phyloP scores from a whole-genome alignment of 352 stramenopile genomes.

The Phytophthora agathidicida region DNA sequence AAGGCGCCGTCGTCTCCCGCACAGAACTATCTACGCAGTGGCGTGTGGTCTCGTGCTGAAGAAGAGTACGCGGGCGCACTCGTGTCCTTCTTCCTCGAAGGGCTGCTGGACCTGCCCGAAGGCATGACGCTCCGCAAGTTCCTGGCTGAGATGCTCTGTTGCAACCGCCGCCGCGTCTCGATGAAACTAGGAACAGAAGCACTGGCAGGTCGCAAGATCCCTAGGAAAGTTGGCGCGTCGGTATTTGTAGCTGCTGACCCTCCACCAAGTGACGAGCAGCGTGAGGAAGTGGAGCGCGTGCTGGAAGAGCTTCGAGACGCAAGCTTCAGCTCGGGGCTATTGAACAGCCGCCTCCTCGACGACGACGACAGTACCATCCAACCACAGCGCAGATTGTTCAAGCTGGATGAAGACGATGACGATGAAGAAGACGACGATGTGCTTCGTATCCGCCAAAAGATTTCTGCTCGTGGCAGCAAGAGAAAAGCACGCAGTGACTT shows the following conservation, averaged over 20 bases:
- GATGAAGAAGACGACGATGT: slow-evolving; percentile 13
- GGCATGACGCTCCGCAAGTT: slow-evolving; percentile 76
- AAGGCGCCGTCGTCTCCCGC: slow-evolving; percentile 15
- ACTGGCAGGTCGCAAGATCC: slow-evolving; percentile 64
- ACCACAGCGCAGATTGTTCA: slow-evolving; percentile 13
- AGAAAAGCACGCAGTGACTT: slow-evolving; percentile 11
- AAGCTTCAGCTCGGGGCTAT: slow-evolving; percentile 37
- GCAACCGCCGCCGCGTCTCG: slow-evolving; percentile 66
- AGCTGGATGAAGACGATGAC: slow-evolving; percentile 13
- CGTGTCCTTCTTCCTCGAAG: slow-evolving; percentile 71
- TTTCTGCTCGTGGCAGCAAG: slow-evolving; percentile 10
- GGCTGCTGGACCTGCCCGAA: slow-evolving; percentile 51
- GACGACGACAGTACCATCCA: slow-evolving; percentile 6
- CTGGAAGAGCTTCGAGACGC: slow-evolving; percentile 42
- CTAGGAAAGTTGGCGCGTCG: slow-evolving; percentile 67
- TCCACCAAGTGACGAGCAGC: slow-evolving; percentile 35
- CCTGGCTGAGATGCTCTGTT: slow-evolving; percentile 67
- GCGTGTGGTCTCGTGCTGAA: slow-evolving; percentile 66
- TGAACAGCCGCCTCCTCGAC: slow-evolving; percentile 12
- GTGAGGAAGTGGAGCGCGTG: slow-evolving; percentile 37
- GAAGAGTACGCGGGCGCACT: slow-evolving; percentile 70
- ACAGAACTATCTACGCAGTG: slow-evolving; percentile 49
- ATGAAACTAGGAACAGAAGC: slow-evolving; percentile 79
- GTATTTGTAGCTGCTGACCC: slow-evolving; percentile 58
- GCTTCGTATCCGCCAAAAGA: background rate